Percentiles rank a stretch among this genome's conserved stretches.
These are phyloP conservation scores for Penicillium olsonii DNA, from an alignment of 2,329 filamentous ascomycete genomes.

Conservation along the genomic window DNA sequence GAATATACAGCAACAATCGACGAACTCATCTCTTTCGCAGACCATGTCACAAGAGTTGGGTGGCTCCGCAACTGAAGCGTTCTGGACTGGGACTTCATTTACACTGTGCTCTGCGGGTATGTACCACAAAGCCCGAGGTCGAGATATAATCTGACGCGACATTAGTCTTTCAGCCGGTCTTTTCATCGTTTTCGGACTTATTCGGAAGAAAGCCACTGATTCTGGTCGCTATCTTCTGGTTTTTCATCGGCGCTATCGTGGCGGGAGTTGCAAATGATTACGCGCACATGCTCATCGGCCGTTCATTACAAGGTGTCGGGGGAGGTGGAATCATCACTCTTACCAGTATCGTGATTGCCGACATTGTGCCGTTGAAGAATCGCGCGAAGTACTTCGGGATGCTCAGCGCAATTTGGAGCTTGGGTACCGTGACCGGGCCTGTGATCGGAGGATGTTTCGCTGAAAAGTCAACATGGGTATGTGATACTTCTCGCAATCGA, in stretches of 20 bases:
- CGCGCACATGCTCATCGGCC: slow-evolving; percentile 29
- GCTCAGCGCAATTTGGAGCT: not conserved
- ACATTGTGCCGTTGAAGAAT: not conserved
- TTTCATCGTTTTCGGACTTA: slow-evolving; percentile 54
- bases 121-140: not conserved
- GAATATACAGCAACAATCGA: not conserved
- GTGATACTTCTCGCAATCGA: not conserved
- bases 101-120: slow-evolving; percentile 61
- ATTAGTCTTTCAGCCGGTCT: slow-evolving; percentile 47
- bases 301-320: not conserved
- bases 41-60: slow-evolving; percentile 55
- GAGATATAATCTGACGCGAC: not conserved
- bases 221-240: slow-evolving; percentile 47
- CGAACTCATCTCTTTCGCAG: slow-evolving; percentile 17
- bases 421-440: not conserved
- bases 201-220: slow-evolving; percentile 52
- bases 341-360: not conserved
- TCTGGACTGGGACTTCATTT: slow-evolving; percentile 72
- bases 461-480: not conserved
- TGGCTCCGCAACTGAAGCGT: slow-evolving; percentile 62
- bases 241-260: slow-evolving; percentile 56
- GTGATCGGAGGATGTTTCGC: not conserved
- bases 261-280: slow-evolving; percentile 50
- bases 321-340: not conserved
- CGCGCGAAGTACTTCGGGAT: not conserved